Base-by-base conservation (phyloP, 2,329 filamentous ascomycete species). In the Salinomyces thailandicus region DNA sequence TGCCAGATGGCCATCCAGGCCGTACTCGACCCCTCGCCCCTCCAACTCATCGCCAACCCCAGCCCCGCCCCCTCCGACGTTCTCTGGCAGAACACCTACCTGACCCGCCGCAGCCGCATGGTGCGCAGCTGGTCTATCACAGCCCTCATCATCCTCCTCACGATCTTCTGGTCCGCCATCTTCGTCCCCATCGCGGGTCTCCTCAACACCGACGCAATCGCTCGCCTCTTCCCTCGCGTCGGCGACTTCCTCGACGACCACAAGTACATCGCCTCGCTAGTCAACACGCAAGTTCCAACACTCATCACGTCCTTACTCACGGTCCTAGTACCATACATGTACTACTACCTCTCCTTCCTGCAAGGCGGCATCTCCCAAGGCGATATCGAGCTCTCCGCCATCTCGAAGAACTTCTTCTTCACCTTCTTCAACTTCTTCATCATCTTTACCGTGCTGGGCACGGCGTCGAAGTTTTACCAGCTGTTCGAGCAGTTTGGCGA, bases 341-440 rank as follows among this genome's bases (percentile, higher is more conserved):
- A 98, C 63, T 86, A 93, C 50, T 95, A 79, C 67, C 73, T 98
- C 8, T 85, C 89, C 2, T 87, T 87, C 57, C 73, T 77, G 35
- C 91, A 98, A 64, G 91, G 91, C 33, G 93, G 93, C 79, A 85
- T 94, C 35, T 96, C 91, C 0, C 84, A 86, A 50, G 85, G 85
- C 30, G 91, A 98, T 44, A 79, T 98, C 15, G 91, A 96, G 60
- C 71, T 98, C 5, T 96, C 91, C 0, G 72, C 93, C 30, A 89
- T 98, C 47, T 94, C 85, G 36, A 98, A 98, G 66, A 98, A 96
- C 61, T 98, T 96, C 64, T 55, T 96, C 70, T 98, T 98, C 58
- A 87, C 83, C 7, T 98, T 98, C 62, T 96, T 98, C 74, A 98
- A 98, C 62, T 85, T 96, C 39, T 98, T 98, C 62, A 74, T 96